Conservation (phyloP, 2,329 filamentous ascomycete genomes). For the Falciphora oryzae region DNA sequence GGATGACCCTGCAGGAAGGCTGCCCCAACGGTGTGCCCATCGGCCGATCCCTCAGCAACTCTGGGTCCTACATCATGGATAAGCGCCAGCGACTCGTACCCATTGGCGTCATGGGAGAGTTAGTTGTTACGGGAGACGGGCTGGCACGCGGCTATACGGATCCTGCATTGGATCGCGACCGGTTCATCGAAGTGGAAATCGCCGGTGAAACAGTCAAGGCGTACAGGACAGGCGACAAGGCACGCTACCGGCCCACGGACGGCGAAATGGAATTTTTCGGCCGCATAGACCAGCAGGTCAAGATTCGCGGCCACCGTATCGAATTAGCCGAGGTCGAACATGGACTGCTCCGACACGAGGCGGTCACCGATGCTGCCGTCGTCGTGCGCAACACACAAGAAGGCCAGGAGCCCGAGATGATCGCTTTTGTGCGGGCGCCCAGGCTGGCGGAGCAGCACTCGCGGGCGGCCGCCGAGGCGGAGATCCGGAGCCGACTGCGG, state of each 20-base stretch:
- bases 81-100: conserved; percentile 23
- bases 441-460: neutral
- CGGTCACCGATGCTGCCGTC: neutral
- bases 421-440: conserved; percentile 1
- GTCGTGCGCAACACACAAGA: neutral
- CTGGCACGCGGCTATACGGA: conserved; percentile 34
- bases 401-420: neutral
- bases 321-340: conserved; percentile 13
- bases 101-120: conserved; percentile 31
- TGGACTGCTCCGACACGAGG: neutral
- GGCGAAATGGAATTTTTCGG: conserved; percentile 15
- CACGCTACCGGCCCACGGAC: conserved; percentile 5
- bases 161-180: neutral
- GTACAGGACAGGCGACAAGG: conserved; percentile 13
- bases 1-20: neutral
- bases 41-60: neutral
- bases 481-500: neutral
- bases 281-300: conserved; percentile 14
- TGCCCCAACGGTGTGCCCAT: conserved; percentile 8
- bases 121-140: conserved; percentile 34
- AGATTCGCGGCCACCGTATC: conserved; percentile 16
- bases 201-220: neutral
- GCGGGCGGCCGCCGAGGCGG: neutral
- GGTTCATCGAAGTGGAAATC: neutral
- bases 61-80: conserved; percentile 35